phyloP scores from a whole-genome alignment of 768 basidiomycete genomes.

The Austroboletus eburneus region DNA sequence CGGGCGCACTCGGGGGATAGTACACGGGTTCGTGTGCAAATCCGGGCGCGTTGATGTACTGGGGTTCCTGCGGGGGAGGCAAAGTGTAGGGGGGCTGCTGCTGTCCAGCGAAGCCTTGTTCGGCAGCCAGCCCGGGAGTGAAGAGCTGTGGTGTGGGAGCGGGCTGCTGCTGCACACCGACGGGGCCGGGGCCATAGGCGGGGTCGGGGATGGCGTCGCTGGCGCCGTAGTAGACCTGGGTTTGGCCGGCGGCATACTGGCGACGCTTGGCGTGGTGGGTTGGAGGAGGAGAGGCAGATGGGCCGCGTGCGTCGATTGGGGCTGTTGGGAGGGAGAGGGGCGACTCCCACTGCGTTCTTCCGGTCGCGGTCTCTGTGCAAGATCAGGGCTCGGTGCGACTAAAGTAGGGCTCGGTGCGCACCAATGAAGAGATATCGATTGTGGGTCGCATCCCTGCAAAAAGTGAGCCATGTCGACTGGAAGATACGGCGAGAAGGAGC shows the following conservation, averaged over 20 bases:
- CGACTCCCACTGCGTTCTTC: constrained; percentile 86
- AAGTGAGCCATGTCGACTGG: no score
- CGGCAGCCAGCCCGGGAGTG: constrained; percentile 75
- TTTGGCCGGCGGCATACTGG: constrained; percentile 93
- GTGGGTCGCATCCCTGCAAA: constrained; percentile 66
- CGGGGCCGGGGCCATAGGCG: constrained; percentile 36
- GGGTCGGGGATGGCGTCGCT: constrained; percentile 45
- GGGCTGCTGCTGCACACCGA: constrained; percentile 37
- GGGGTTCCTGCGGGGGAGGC: constrained; percentile 38
- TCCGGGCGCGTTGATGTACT: constrained; percentile 43
- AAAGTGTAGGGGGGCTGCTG: constrained; percentile 54
- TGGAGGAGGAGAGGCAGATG: constrained; percentile 43
- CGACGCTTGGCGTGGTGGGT: constrained; percentile 64
- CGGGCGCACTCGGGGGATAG: constrained; percentile 34
- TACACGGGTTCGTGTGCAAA: constrained; percentile 42
- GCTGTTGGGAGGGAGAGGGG: constrained; percentile 43
- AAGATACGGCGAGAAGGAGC: no score
- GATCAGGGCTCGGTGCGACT: constrained; percentile 10
- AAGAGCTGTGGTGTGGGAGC: constrained; percentile 56
- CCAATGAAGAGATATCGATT: constrained; percentile 89
- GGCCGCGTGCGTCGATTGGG: constrained; percentile 38
- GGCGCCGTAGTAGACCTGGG: constrained; percentile 77
- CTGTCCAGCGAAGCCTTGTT: constrained; percentile 63
- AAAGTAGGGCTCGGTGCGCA: constrained; percentile 44
- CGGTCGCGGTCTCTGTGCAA: constrained; percentile 70